Conservation (phyloP, 805 yeast genomes). For the Hanseniaspora vineae region DNA sequence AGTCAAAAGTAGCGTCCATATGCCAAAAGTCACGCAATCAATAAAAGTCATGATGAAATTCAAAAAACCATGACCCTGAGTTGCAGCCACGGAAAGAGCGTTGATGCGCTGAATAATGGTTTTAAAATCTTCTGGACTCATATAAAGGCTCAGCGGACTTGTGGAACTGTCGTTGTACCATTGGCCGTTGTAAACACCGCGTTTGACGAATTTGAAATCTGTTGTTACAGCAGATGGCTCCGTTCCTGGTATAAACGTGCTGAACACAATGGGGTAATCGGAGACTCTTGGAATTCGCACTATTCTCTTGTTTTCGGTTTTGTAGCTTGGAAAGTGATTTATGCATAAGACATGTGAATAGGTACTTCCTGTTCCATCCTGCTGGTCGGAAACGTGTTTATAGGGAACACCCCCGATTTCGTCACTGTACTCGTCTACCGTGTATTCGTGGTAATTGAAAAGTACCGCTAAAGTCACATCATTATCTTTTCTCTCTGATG, state of each 20-base stretch:
- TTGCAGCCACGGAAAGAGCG: slow-evolving; percentile 26
- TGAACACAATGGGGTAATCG: slow-evolving; percentile 24
- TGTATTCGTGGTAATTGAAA: neutral
- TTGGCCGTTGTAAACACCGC: slow-evolving; percentile 29
- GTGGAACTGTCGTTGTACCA: slow-evolving; percentile 40
- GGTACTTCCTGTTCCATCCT: too few relatives aligned
- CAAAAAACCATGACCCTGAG: slow-evolving; percentile 26
- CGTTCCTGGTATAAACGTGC: slow-evolving; percentile 39
- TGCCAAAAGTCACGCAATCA: slow-evolving; percentile 30
- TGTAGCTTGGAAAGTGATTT: neutral
- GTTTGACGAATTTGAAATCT: slow-evolving; percentile 21
- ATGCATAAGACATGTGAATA: neutral
- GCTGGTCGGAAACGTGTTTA: neutral
- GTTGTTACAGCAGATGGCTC: slow-evolving; percentile 48
- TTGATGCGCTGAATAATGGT: slow-evolving; percentile 36
- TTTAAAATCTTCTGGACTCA: slow-evolving; percentile 27
- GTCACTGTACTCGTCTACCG: neutral
- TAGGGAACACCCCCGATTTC: neutral
- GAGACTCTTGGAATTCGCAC: neutral
- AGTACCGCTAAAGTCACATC: neutral
- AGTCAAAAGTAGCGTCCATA: slow-evolving; percentile 27
- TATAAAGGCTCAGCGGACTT: slow-evolving; percentile 33
- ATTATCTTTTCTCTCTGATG: too few relatives aligned
- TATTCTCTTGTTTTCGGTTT: neutral
- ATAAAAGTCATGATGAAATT: slow-evolving; percentile 27